phyloP scores from a whole-genome alignment of 257 asterid genomes.

The Plantago major region DNA sequence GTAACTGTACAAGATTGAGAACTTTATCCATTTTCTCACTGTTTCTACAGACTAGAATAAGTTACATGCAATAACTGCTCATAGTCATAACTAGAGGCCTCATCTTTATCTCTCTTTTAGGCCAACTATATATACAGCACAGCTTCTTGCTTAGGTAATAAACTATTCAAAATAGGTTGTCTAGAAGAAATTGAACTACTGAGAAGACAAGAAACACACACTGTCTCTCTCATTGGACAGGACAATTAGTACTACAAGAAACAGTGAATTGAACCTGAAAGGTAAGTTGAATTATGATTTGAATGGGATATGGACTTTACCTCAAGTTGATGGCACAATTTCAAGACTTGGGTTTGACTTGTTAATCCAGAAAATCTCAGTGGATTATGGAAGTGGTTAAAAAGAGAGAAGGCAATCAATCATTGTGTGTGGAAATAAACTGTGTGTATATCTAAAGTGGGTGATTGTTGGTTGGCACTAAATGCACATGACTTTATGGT shows the following conservation, averaged over 20 bases:
- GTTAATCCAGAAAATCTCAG: conserved; percentile 41
- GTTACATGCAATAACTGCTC: conserved; percentile 17
- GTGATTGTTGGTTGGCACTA: conserved; percentile 34
- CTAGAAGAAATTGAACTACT: conserved; percentile 33
- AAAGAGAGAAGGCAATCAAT: conserved; percentile 23
- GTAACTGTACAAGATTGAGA: conserved; percentile 20
- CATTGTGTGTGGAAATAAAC: conserved; percentile 3
- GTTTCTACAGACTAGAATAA: conserved; percentile 18
- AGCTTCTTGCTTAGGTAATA: conserved; percentile 16
- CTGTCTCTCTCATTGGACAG: conserved; percentile 23
- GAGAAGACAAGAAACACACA: conserved; percentile 20
- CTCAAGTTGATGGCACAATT: conserved; percentile 27
- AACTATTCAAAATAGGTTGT: conserved; percentile 20
- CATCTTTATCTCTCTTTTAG: conserved; percentile 27
- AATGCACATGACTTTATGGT: conserved; percentile 22
- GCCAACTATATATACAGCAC: conserved; percentile 10
- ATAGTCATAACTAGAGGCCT: conserved; percentile 9
- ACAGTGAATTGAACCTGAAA: conserved; percentile 36
- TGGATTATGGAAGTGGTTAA: conserved; percentile 49
- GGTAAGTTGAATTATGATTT: conserved; percentile 19
- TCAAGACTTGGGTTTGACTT: conserved; percentile 38
- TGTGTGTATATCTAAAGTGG: conserved; percentile 15
- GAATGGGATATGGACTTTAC: conserved; percentile 21
- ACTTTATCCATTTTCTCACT: conserved; percentile 33
- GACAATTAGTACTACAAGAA: conserved; percentile 14